Evolutionary conservation across 2,329 filamentous ascomycete species (phyloP).

Genomic region (Aurifilum marmelostoma): DNA sequence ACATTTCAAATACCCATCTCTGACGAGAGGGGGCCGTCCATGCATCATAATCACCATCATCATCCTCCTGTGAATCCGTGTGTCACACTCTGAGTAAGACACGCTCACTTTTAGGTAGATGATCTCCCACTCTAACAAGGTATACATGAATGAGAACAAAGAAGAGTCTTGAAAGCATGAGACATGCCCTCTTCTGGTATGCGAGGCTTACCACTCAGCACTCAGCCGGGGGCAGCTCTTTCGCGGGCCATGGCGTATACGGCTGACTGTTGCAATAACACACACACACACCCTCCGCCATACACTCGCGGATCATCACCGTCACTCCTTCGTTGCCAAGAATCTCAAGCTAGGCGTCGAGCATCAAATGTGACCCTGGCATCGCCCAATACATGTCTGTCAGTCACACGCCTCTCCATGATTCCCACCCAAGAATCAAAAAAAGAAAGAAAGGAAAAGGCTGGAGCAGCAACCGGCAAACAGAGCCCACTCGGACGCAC

Average conservation of each 20-base stretch:
- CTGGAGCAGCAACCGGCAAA: background rate
- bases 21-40: too few relatives aligned
- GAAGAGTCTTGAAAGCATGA: background rate
- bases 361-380: background rate
- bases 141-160: background rate
- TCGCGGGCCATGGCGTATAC: background rate
- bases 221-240: background rate
- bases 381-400: background rate
- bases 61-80: background rate
- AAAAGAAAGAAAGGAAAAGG: background rate
- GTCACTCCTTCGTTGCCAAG: background rate
- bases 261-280: background rate
- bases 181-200: too few relatives aligned
- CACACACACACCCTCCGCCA: background rate
- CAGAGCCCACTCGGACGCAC: background rate
- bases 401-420: background rate
- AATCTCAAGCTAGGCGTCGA: background rate
- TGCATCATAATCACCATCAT: background rate
- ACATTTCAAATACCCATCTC: background rate
- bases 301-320: background rate
- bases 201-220: background rate
- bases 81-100: background rate
- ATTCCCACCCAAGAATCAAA: background rate
- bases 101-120: background rate
- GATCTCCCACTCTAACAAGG: background rate